Percentiles rank a stretch among this genome's conserved stretches.
phyloP scores from a whole-genome alignment of 2,329 filamentous ascomycete species.

The Aspergillus quadrilineatus region DNA sequence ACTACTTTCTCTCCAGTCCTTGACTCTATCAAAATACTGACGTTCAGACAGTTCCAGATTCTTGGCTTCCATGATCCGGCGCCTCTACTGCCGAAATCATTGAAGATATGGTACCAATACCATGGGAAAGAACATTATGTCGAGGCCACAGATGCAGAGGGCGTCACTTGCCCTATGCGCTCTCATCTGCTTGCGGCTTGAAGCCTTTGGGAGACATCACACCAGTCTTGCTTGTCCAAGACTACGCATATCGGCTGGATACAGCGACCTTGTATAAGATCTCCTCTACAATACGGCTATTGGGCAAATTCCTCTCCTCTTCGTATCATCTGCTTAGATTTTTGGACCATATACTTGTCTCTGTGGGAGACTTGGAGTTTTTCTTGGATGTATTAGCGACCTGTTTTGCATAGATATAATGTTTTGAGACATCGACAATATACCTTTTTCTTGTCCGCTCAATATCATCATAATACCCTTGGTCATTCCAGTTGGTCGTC shows the following conservation, averaged over 20 bases:
- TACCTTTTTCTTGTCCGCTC: not conserved
- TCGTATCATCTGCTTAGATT: not conserved
- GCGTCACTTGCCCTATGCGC: conserved; percentile 41
- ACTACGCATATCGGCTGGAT: not conserved
- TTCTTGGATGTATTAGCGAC: not conserved
- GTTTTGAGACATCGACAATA: not conserved
- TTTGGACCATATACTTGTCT: not conserved
- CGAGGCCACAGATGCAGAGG: conserved; percentile 39
- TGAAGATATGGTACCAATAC: conserved; percentile 46
- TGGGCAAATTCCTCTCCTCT: not conserved
- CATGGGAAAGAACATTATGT: conserved; percentile 39
- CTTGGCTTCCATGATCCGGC: conserved; percentile 47
- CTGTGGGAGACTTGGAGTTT: not conserved
- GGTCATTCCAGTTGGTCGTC: not conserved
- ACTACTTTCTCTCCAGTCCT: not conserved
- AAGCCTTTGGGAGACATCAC: not conserved
- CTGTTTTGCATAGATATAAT: not conserved
- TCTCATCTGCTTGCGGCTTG: conserved; percentile 30
- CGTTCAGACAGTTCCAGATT: conserved; percentile 37
- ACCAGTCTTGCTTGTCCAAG: not conserved
- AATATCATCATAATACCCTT: not conserved
- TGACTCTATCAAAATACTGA: conserved; percentile 19
- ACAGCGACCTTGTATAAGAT: not conserved
- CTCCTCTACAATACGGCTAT: not conserved
- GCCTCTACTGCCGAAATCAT: conserved; percentile 40